phyloP scores from a whole-genome alignment of 169 alveolate genomes.

The Plasmodium fragile region DNA sequence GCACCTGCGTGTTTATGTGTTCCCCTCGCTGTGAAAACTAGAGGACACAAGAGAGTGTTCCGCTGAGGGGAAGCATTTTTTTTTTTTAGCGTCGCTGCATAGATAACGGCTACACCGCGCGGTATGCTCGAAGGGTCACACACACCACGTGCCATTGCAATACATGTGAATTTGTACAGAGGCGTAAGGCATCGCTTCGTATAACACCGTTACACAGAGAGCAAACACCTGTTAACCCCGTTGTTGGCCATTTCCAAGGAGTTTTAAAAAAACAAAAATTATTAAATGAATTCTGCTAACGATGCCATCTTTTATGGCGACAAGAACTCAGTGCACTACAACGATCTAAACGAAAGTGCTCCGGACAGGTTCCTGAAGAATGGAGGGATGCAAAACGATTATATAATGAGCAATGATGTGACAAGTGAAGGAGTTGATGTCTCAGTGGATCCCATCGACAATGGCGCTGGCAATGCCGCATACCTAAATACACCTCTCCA shows the following conservation, averaged over 20 bases:
- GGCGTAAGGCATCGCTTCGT: not conserved
- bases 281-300: slow-evolving; percentile 34
- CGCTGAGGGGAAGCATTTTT: not conserved
- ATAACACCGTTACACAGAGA: not conserved
- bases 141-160: not conserved
- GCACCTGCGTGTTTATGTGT: not conserved
- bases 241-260: not conserved
- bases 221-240: not conserved
- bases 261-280: not conserved
- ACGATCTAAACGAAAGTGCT: slow-evolving; percentile 27
- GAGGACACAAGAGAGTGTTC: not conserved
- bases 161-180: not conserved
- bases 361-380: slow-evolving; percentile 5
- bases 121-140: not conserved
- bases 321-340: not conserved
- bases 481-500: not conserved
- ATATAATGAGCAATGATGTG: slow-evolving; percentile 18
- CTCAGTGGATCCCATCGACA: not conserved
- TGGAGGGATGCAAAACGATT: slow-evolving; percentile 7
- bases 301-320: slow-evolving; percentile 41
- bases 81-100: not conserved
- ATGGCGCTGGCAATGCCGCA: not conserved
- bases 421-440: slow-evolving; percentile 7
- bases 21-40: not conserved
- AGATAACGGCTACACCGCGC: not conserved